Evolutionary conservation across 106 monocot genomes (phyloP), one percentile per base, ranked within the genome.

Genomic region (Platanthera zijinensis): DNA sequence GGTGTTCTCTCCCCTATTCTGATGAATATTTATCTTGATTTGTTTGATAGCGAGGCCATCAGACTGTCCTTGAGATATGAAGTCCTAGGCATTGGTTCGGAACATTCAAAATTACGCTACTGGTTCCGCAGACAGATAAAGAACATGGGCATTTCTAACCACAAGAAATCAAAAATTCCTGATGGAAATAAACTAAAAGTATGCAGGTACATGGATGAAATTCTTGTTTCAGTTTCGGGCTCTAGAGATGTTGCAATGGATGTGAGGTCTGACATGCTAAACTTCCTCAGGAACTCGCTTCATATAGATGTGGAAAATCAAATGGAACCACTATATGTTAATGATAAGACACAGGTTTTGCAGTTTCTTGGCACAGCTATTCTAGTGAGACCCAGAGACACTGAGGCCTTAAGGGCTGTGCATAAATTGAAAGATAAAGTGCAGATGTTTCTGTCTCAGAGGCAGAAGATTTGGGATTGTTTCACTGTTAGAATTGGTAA

Each of bases 181-280:
- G 70, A 48, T 57, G 80, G 72, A 67, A 51, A 79, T 69, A 91
- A 77, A 82, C 19, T 99, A 53, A 69, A 85, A 85, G 91, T 85
- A 45, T 99, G 97, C 74, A 85, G 97, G 59, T 89, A 85, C 70
- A 91, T 94, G 94, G 97, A 99, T 85, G 97, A 99, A 62, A 86
- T 99, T 53, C 83, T 94, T 83, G 77, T 99, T 73, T 86, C 87
- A 7, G 79, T 93, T 71, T 83, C 82, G 46, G 97, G 94, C 67
- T 85, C 97, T 30, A 84, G 76, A 84, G 86, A 92, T 51, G 61
- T 76, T 76, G 91, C 91, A 79, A 19, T 68, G 10, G 71, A 72
- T 70, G 62, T 99, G 19, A 89, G 85, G 82, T 78, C 62, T 21
- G 97, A 99, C 25, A 78, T 94, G 17, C 32, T 78, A 72, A 69